Evolutionary conservation across 768 basidiomycete species (phyloP), one percentile per base, ranked within the genome.

Genomic region (Saitozyma podzolica): DNA sequence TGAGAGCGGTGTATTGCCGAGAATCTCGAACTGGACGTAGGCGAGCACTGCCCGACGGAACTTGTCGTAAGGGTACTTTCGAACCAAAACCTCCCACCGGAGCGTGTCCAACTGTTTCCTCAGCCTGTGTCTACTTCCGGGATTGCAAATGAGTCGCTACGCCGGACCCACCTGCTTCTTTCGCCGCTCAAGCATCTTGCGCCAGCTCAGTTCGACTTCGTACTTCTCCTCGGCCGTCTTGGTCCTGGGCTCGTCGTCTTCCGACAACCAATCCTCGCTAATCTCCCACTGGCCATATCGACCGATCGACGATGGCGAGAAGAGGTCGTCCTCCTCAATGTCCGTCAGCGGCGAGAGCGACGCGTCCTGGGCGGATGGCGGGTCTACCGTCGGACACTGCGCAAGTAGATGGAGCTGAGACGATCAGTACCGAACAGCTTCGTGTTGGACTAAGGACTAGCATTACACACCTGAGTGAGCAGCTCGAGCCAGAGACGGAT

Each of bases 401-500:
- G 50, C 64, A 10, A 51, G 8, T 7, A 69, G 52, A 8, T 29
- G 17, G n/a, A 74, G 65, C 69, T 74, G 13, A 4, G 4, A 14
- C 47, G 17, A 29, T 29, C 29, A 29, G 20, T 41, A 40, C 3
- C 6, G 17, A 52, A 54, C 16, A 54, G 51, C 39, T 20, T 55
- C 8, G 8, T n/a, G 16, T 52, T 20, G 53, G 11, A 14, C 37
- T 8, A 37, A 39, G 16, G 51, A 13, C 40, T 40, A 8, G n/a
- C 17, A 43, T 55, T 17, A 47, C 13, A 13, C 45, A 17, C 45
- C 11, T 47, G 45, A 47, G 13, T 47, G 45, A 47, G 45, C 45
- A 73, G 69, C 43, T 75, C 67, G n/a, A 71, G 42, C 74, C 74
- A 75, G 43, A 75, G 43, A 19, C 54, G 50, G 39, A 73, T 40